Conservation (phyloP, 2,329 filamentous ascomycete genomes). For the Neoascochyta sp. region DNA sequence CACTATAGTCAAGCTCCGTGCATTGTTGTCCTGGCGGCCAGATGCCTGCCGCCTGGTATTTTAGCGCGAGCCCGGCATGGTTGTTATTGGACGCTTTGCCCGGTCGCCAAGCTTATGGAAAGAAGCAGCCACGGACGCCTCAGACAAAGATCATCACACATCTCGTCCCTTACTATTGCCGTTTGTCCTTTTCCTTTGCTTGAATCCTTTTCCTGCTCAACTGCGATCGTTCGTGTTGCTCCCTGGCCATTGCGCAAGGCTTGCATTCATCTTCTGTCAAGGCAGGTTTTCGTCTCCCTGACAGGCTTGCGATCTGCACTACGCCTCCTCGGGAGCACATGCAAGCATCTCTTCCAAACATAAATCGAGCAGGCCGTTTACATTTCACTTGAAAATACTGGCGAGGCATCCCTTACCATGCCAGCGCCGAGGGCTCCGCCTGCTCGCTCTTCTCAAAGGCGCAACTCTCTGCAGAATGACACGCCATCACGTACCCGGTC, state of each 20-base stretch:
- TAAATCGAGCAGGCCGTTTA: constrained; percentile 11
- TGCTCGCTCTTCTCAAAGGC: constrained; percentile 28
- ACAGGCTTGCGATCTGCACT: constrained; percentile 33
- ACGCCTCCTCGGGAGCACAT: constrained; percentile 32
- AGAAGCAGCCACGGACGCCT: constrained; percentile 30
- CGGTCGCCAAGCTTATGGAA: constrained; percentile 22
- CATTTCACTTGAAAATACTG: constrained; percentile 4
- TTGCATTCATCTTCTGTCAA: constrained; percentile 21
- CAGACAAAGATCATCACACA: constrained; percentile 38
- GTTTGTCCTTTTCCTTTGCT: constrained; percentile 16
- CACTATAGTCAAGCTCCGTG: too few species aligned
- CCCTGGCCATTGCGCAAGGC: constrained; percentile 13
- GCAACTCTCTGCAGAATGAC: constrained; percentile 32
- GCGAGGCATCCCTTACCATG: constrained; percentile 16
- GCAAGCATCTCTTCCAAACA: constrained; percentile 16
- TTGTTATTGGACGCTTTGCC: constrained; percentile 20
- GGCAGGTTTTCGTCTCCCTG: constrained; percentile 29
- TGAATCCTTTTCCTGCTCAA: constrained; percentile 11
- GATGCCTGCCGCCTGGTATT: constrained; percentile 19
- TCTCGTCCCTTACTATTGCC: constrained; percentile 16
- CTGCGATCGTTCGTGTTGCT: constrained; percentile 11
- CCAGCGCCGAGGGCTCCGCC: constrained; percentile 23
- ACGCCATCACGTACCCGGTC: constrained; percentile 32
- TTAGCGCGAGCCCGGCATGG: too few species aligned
- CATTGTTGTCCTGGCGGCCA: constrained; percentile 12